Conservation (phyloP, 768 basidiomycete species). For the Calocera cornea region DNA sequence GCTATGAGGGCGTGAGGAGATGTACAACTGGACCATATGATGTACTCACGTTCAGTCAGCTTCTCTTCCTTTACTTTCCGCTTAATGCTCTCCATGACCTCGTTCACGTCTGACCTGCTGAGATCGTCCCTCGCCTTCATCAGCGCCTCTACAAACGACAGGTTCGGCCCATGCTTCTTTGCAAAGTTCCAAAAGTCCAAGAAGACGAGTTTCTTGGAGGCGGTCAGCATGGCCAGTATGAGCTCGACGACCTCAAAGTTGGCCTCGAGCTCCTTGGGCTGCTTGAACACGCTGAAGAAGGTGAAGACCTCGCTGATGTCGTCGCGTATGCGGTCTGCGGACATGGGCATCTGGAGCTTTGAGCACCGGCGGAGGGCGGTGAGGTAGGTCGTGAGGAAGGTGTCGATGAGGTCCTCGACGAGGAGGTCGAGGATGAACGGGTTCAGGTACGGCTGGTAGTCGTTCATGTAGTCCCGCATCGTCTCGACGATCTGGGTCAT, state of each 20-base stretch:
- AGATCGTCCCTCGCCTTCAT: constrained; percentile 84
- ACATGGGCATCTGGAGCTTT: constrained; percentile 76
- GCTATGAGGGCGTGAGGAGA: constrained; percentile 32
- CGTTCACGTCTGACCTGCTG: constrained; percentile 72
- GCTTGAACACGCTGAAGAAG: constrained; percentile 71
- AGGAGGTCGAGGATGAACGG: constrained; percentile 80
- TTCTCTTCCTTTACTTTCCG: constrained; percentile 86
- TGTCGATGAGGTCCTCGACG: constrained; percentile 81
- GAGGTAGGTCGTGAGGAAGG: constrained; percentile 81
- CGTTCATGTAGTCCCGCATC: constrained; percentile 91
- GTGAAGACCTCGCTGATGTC: constrained; percentile 66
- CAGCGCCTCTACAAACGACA: constrained; percentile 78
- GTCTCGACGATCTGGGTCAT: constrained; percentile 86
- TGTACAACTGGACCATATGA: background rate
- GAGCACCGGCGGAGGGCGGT: constrained; percentile 69
- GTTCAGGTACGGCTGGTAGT: constrained; percentile 86
- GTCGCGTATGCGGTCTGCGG: constrained; percentile 66
- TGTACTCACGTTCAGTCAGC: constrained; percentile 58
- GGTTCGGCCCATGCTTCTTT: constrained; percentile 82
- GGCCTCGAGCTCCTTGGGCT: constrained; percentile 61
- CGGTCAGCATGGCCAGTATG: constrained; percentile 66
- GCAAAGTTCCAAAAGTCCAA: constrained; percentile 91
- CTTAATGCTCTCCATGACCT: constrained; percentile 88
- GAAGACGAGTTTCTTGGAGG: constrained; percentile 79
- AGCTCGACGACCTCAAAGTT: constrained; percentile 79